Conservation (phyloP, 2,329 filamentous ascomycete genomes). For the Myotisia sp. region DNA sequence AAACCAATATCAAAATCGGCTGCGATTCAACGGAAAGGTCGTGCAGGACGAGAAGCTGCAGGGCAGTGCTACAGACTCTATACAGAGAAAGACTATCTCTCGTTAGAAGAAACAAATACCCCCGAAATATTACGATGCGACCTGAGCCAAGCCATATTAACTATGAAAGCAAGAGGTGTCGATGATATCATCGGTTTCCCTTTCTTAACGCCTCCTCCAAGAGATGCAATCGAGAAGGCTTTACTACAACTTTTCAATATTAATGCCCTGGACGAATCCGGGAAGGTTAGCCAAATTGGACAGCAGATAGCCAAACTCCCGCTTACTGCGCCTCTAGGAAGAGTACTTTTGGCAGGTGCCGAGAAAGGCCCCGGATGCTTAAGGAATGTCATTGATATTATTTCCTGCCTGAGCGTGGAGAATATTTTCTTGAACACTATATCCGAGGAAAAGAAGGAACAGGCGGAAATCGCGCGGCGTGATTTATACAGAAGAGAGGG, state of each 20-base stretch:
- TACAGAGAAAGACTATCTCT: conserved; percentile 60
- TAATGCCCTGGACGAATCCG: conserved; percentile 57
- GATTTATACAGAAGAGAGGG: conserved; percentile 47
- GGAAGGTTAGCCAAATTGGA: conserved; percentile 59
- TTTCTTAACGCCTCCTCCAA: conserved; percentile 65
- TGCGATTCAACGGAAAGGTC: conserved; percentile 77
- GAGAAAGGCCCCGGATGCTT: conserved; percentile 58
- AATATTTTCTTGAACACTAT: conserved; percentile 47
- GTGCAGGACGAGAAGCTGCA: conserved; percentile 80
- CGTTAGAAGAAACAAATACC: conserved; percentile 56
- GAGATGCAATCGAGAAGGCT: conserved; percentile 67
- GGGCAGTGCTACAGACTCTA: conserved; percentile 86
- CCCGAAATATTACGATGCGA: conserved; percentile 89
- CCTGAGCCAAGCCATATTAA: conserved; percentile 69
- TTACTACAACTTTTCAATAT: conserved; percentile 67
- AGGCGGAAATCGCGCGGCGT: conserved; percentile 40
- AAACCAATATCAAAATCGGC: conserved; percentile 90
- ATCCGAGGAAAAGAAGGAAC: conserved; percentile 46
- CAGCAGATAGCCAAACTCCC: conserved; percentile 69
- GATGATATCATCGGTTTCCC: conserved; percentile 71
- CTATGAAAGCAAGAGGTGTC: conserved; percentile 84
- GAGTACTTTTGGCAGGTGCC: conserved; percentile 68
- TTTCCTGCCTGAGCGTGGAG: conserved; percentile 50
- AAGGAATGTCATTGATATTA: conserved; percentile 72
- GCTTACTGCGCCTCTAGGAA: conserved; percentile 63